Conservation (phyloP, 2,329 filamentous ascomycete species). For the Samsoniella hepiali region DNA sequence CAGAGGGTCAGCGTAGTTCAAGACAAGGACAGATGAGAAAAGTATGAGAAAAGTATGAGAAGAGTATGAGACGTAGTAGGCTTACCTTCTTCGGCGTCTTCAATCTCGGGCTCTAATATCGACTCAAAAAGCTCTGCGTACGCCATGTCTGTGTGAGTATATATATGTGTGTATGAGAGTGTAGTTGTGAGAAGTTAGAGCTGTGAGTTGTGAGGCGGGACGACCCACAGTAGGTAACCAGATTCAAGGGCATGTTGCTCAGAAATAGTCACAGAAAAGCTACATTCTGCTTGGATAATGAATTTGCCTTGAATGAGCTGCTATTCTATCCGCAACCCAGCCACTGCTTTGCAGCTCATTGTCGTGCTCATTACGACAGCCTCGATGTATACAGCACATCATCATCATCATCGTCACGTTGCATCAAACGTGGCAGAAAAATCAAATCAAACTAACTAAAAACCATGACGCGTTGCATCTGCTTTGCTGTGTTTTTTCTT, state of each 20-base stretch:
- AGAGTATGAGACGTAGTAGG: background rate
- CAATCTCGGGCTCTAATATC: conserved; percentile 42
- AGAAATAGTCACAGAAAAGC: too few relatives aligned
- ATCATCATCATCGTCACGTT: background rate
- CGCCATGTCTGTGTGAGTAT: background rate
- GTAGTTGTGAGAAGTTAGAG: background rate
- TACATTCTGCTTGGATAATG: too few relatives aligned
- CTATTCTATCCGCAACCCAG: too few relatives aligned
- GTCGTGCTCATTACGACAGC: too few relatives aligned
- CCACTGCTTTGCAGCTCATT: too few relatives aligned
- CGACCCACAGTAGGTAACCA: background rate
- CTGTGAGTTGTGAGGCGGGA: background rate
- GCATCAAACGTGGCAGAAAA: background rate
- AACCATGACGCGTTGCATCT: conserved; percentile 5
- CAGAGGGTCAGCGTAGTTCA: background rate
- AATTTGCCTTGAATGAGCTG: too few relatives aligned
- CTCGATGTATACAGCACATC: background rate
- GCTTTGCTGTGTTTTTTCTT: conserved; percentile 18
- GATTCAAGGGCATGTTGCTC: too few relatives aligned
- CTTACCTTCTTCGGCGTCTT: conserved; percentile 49
- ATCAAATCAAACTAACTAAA: conserved; percentile 1
- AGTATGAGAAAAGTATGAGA: background rate
- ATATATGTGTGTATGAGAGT: background rate
- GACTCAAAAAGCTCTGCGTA: conserved; percentile 25
- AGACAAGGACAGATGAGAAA: background rate